A percentile compares a stretch with the other conserved stretches of the same genome.
Conservation (phyloP, 177 flowering plant species). For the Vitis hybrid region DNA sequence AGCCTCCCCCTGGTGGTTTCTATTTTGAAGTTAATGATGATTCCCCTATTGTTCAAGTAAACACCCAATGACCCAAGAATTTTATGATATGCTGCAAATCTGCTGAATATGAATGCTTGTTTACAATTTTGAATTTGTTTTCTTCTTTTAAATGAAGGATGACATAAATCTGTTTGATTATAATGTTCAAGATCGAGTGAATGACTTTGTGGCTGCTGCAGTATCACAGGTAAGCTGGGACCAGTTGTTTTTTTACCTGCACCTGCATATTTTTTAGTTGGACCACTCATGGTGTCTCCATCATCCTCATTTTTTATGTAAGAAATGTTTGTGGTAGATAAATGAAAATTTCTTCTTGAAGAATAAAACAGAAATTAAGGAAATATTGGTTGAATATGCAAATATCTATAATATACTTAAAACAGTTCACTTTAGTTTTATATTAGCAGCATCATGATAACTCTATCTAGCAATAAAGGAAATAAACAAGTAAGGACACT, state of each 20-base stretch:
- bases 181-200: conserved; percentile 52
- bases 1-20: conserved; percentile 77
- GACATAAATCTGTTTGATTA: conserved; percentile 45
- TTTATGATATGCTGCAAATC: not conserved
- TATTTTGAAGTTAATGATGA: conserved; percentile 77
- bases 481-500: no score
- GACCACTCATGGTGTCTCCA: no score
- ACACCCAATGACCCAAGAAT: not conserved
- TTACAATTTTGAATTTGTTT: not conserved
- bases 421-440: no score
- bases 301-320: no score
- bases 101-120: not conserved
- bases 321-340: no score
- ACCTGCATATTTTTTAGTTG: not conserved
- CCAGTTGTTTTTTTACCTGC: no score
- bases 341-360: no score
- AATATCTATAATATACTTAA: no score
- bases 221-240: conserved; percentile 38
- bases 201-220: conserved; percentile 58
- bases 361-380: no score
- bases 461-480: no score
- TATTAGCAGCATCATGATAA: no score
- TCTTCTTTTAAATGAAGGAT: conserved; percentile 29
- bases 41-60: conserved; percentile 58
- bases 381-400: no score